These are phyloP conservation scores for Sherardia arvensis DNA, from an alignment of 257 asterid genomes.

Conservation along the genomic window DNA sequence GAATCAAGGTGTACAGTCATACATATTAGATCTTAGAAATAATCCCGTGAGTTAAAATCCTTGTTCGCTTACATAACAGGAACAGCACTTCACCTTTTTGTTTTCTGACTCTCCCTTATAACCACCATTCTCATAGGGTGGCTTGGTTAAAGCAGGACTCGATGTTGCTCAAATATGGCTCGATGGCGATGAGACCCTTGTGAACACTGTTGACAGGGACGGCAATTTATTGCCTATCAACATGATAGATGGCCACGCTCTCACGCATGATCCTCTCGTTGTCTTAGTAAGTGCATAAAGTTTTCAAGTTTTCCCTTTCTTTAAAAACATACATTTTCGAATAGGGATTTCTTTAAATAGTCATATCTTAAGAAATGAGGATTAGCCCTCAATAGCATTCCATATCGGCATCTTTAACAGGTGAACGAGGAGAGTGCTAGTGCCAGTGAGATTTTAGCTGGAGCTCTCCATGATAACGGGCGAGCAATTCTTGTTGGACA, in stretches of 20 bases:
- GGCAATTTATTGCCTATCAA: constrained; percentile 70
- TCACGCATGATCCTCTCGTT: constrained; percentile 82
- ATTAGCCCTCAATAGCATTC: not conserved
- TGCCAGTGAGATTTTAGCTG: constrained; percentile 94
- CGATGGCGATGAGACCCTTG: constrained; percentile 81
- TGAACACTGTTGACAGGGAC: constrained; percentile 76
- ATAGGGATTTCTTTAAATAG: not conserved
- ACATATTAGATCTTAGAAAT: constrained; percentile 81
- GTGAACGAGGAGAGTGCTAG: constrained; percentile 97
- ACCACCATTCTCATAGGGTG: constrained; percentile 53
- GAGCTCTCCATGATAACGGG: constrained; percentile 93
- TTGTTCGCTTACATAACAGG: not conserved
- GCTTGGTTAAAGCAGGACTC: constrained; percentile 84
- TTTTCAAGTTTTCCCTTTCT: not conserved
- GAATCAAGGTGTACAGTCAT: constrained; percentile 83
- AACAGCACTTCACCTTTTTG: not conserved
- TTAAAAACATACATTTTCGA: not conserved
- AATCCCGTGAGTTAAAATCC: constrained; percentile 53
- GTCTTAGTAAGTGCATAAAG: constrained; percentile 49
- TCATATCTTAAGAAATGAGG: not conserved
- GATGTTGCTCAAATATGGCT: constrained; percentile 97
- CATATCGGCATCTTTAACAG: constrained; percentile 20
- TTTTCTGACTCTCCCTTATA: constrained; percentile 4
- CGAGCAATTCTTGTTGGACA: constrained; percentile 83
- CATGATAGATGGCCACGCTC: constrained; percentile 74